These are phyloP conservation scores for Barnettozyma californica DNA, from an alignment of 805 yeast genomes.

Conservation along the genomic window DNA sequence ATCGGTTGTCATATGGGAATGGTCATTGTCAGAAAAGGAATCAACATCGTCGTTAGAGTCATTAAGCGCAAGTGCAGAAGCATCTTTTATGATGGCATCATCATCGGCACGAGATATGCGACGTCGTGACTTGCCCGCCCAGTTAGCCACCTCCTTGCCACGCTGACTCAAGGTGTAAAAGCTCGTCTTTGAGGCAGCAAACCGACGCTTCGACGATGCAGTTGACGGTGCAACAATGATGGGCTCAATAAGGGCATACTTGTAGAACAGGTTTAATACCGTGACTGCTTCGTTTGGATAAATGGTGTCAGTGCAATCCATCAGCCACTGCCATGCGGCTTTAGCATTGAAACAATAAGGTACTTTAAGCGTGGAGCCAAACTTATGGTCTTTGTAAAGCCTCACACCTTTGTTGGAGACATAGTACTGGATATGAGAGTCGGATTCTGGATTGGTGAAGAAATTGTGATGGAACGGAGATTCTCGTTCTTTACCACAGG, in stretches of 20 bases:
- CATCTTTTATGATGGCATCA: constrained; percentile 14
- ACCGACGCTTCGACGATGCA: constrained; percentile 22
- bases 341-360: constrained; percentile 65
- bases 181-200: constrained; percentile 33
- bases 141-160: constrained; percentile 36
- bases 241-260: constrained; percentile 42
- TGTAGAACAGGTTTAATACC: constrained; percentile 46
- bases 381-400: constrained; percentile 39
- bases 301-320: constrained; percentile 80
- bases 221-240: constrained; percentile 34
- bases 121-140: constrained; percentile 23
- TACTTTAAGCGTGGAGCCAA: constrained; percentile 25
- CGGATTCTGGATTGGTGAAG: constrained; percentile 87
- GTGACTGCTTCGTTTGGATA: constrained; percentile 46
- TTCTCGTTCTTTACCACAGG: constrained; percentile 14
- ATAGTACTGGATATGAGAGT: constrained; percentile 75
- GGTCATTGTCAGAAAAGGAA: constrained; percentile 14
- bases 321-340: constrained; percentile 78
- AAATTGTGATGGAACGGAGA: constrained; percentile 73
- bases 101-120: constrained; percentile 13
- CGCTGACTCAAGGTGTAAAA: constrained; percentile 38
- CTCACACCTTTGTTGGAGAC: constrained; percentile 63
- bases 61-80: constrained; percentile 14
- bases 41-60: constrained; percentile 14
- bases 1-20: background rate